Base-by-base conservation (phyloP, 768 basidiomycete genomes). In the Calocybe cyanea region DNA sequence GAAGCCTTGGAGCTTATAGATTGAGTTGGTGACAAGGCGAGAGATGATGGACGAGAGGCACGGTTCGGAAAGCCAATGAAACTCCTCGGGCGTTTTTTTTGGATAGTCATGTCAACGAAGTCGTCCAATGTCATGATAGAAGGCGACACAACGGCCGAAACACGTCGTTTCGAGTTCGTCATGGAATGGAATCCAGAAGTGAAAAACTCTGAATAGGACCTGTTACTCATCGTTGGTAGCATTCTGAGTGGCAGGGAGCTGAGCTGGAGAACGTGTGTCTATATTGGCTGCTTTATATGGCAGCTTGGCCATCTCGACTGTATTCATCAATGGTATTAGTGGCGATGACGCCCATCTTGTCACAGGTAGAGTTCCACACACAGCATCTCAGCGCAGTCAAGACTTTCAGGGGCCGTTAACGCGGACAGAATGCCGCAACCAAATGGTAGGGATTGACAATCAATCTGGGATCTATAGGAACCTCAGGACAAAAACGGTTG, bases 191-290 rank as follows among this genome's bases (percentile, higher is more conserved):
- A 67, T 7, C 75, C 75, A 34, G 71, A 72, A 20, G 67, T 62
- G 56, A 76, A 75, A 62, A 76, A 73, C 30, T 74, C 72, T 14
- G 74, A 75, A 57, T 75, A 75, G 38, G 52, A 54, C 49, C 57
- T 58, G 45, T 53, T 56, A 45, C 52, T 54, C 53, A 50, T 55
- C 37, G 50, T 53, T 20, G 47, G 43, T 38, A 59, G 49, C 51
- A 50, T 54, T 24, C 40, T 32, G 37, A 45, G 45, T 34, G 50
- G 14, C 43, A 46, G 38, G 43, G 50, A 34, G 43, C 48, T 50
- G 39, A 38, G 48, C 48, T 44, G 37, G 28, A n/a, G 45, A 41
- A 14, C n/a, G n/a, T n/a, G n/a, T 37, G 23, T 36, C 25, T 6
- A 4, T 19, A 6, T 23, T 25, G 21, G 20, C 20, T 33, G 17